Evolutionary conservation across 257 asterid genomes (phyloP).

Genomic region (Plectranthus barbatus): DNA sequence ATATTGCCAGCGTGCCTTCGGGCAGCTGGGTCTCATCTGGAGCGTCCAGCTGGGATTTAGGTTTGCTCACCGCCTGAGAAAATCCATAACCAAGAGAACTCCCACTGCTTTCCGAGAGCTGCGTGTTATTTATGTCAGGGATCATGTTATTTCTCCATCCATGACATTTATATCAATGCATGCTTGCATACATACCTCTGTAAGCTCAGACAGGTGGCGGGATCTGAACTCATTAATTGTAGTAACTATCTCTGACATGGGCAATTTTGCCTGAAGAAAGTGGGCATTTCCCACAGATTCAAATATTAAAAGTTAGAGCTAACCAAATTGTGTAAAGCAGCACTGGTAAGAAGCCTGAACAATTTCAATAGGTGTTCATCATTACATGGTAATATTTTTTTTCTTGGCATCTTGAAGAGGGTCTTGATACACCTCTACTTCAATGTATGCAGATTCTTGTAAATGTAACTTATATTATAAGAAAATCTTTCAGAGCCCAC

Average conservation of each 20-base stretch:
- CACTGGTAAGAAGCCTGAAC: background rate
- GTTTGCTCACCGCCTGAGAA: conserved; percentile 50
- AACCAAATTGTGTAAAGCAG: background rate
- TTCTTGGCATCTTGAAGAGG: too few species aligned
- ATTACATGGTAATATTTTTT: too few species aligned
- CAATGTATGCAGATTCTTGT: background rate
- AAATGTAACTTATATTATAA: background rate
- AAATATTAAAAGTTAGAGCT: background rate
- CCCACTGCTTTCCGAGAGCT: conserved; percentile 84
- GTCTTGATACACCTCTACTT: background rate
- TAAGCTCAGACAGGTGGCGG: conserved; percentile 96
- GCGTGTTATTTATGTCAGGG: conserved; percentile 9
- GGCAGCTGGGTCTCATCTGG: conserved; percentile 57
- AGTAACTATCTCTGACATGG: conserved; percentile 84
- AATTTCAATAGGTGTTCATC: background rate
- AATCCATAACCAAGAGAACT: conserved; percentile 95
- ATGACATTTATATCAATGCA: background rate
- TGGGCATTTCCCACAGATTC: background rate
- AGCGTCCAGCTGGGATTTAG: conserved; percentile 54
- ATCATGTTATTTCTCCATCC: background rate
- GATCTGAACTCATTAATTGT: conserved; percentile 91
- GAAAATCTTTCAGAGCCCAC: background rate
- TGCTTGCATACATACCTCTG: conserved; percentile 55
- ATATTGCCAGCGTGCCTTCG: conserved; percentile 71
- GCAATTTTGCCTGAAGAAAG: conserved; percentile 71